A percentile compares a stretch with the other conserved stretches of the same genome.
These are phyloP conservation scores for Pseudodiploospora longispora DNA, from an alignment of 2,329 filamentous ascomycete genomes.

Conservation along the genomic window DNA sequence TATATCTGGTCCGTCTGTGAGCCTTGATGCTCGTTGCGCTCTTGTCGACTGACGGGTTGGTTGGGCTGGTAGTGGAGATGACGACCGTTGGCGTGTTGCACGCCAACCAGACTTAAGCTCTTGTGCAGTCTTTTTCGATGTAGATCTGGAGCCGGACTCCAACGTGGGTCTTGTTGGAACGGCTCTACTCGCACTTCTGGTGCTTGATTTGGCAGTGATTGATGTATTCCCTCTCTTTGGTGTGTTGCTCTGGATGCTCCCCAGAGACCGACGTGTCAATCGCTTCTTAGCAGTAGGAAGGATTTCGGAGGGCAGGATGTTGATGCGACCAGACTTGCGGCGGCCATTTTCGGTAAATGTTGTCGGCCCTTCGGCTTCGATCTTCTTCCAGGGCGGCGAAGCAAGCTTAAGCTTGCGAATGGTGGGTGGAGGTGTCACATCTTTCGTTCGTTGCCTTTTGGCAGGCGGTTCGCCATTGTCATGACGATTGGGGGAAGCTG, in stretches of 20 bases:
- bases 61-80: conserved; percentile 32
- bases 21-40: conserved; percentile 35
- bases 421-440: conserved; percentile 33
- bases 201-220: conserved; percentile 18
- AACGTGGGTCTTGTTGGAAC: conserved; percentile 14
- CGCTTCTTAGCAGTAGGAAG: conserved; percentile 43
- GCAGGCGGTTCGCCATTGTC: conserved; percentile 41
- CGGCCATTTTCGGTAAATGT: conserved; percentile 69
- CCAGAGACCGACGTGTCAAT: conserved; percentile 37
- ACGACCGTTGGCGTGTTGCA: conserved; percentile 29
- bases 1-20: conserved; percentile 20
- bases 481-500: not conserved
- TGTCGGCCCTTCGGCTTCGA: conserved; percentile 77
- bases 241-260: conserved; percentile 24
- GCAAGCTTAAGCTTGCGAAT: conserved; percentile 40
- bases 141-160: conserved; percentile 20
- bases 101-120: conserved; percentile 24
- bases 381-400: conserved; percentile 91
- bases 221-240: conserved; percentile 20
- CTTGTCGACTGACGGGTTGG: conserved; percentile 33
- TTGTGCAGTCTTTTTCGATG: conserved; percentile 18
- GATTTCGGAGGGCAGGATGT: conserved; percentile 45
- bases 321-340: conserved; percentile 58
- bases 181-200: conserved; percentile 17
- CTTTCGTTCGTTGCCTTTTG: conserved; percentile 58